phyloP scores from a whole-genome alignment of 257 asterid species.

The Gentiana straminea region DNA sequence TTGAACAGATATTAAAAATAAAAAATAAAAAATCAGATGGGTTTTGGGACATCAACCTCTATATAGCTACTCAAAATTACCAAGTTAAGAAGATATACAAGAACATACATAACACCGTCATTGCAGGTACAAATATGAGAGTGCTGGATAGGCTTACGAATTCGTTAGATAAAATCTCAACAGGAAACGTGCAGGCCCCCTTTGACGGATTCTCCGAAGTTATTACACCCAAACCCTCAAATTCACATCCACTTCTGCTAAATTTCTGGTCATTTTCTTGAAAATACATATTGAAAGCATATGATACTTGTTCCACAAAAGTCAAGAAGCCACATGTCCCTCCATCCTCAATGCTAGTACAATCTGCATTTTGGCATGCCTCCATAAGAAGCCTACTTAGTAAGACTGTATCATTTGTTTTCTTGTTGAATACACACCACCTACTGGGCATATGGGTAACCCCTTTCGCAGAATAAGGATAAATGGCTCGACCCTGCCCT shows the following conservation, averaged over 20 bases:
- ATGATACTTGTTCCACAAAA: conserved; percentile 13
- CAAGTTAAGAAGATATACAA: background rate
- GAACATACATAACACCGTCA: no score
- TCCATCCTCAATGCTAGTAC: conserved; percentile 23
- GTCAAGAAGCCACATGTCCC: conserved; percentile 20
- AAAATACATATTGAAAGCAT: conserved; percentile 42
- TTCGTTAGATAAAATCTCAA: conserved; percentile 25
- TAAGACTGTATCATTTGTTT: no score
- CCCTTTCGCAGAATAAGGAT: conserved; percentile 36
- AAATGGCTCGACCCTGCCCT: conserved; percentile 22
- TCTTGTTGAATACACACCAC: conserved; percentile 41
- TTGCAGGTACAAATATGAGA: background rate
- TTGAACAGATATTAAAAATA: no score
- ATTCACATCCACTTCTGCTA: conserved; percentile 24
- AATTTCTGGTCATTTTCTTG: conserved; percentile 36
- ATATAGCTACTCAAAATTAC: no score
- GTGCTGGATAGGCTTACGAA: no score
- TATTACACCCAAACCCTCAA: conserved; percentile 17
- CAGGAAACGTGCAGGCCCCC: conserved; percentile 21
- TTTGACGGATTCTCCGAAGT: conserved; percentile 18
- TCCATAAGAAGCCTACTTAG: background rate
- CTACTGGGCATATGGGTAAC: conserved; percentile 31
- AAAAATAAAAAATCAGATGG: no score
- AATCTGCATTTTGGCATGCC: conserved; percentile 35
- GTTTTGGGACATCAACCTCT: no score